Percentiles rank a stretch among this genome's conserved stretches.
Evolutionary conservation across 257 asterid genomes (phyloP).

Genomic region (Osmanthus fragrans): DNA sequence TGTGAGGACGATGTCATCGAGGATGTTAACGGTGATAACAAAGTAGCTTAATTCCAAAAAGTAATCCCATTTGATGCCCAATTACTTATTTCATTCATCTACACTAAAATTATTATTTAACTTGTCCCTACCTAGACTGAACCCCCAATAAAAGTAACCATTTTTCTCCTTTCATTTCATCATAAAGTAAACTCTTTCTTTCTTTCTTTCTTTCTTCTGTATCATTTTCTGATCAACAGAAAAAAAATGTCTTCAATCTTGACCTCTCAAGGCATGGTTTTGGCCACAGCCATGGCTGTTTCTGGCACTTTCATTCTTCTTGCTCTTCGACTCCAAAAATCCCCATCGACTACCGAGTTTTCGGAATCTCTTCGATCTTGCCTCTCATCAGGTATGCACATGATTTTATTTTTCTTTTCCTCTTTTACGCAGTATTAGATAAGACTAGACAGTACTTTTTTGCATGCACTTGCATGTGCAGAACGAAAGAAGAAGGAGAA

Average conservation of each 20-base stretch:
- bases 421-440: background rate
- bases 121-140: background rate
- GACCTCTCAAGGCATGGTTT: constrained; percentile 61
- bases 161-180: background rate
- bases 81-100: background rate
- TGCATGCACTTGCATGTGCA: constrained; percentile 11
- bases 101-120: background rate
- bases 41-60: no score
- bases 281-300: constrained; percentile 90
- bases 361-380: constrained; percentile 43
- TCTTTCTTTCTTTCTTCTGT: background rate
- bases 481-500: constrained; percentile 41
- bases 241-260: constrained; percentile 48
- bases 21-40: no score
- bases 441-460: background rate
- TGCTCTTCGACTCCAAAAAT: constrained; percentile 64
- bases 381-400: constrained; percentile 45
- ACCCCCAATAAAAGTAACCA: background rate
- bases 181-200: constrained; percentile 3
- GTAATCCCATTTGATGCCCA: background rate
- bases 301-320: constrained; percentile 80
- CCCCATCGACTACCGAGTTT: constrained; percentile 27
- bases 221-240: background rate
- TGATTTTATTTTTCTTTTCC: no score
- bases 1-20: no score